These are phyloP conservation scores for Blastobotrys niveus DNA, from an alignment of 1,139 yeast genomes.

Conservation along the genomic window DNA sequence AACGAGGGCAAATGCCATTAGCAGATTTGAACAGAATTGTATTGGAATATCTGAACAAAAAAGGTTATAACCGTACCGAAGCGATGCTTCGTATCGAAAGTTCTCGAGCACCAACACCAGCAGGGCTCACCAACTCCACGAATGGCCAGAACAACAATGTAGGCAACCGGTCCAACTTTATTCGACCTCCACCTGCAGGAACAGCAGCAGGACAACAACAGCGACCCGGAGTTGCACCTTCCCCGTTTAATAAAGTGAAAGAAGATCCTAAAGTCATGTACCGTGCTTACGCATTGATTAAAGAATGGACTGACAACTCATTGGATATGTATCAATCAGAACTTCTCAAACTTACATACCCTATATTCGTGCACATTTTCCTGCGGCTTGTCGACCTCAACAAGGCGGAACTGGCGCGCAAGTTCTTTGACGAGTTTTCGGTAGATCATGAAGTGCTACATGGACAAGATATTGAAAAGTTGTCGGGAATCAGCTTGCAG, in stretches of 20 bases:
- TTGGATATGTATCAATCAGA: conserved; percentile 90
- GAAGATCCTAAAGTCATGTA: conserved; percentile 56
- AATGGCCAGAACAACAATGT: conserved; percentile 16
- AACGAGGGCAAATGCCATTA: conserved; percentile 18
- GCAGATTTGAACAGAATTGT: conserved; percentile 84
- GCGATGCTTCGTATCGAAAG: conserved; percentile 89
- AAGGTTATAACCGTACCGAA: conserved; percentile 92
- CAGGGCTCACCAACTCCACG: conserved; percentile 22
- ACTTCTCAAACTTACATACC: conserved; percentile 74
- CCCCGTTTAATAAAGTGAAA: neutral
- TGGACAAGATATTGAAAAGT: conserved; percentile 64
- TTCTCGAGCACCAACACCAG: conserved; percentile 61
- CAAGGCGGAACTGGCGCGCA: conserved; percentile 55
- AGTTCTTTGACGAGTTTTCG: conserved; percentile 68
- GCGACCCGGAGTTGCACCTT: neutral
- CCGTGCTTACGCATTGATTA: conserved; percentile 71
- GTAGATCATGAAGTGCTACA: conserved; percentile 72
- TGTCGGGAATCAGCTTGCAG: conserved; percentile 69
- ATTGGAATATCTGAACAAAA: conserved; percentile 82
- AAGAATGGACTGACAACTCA: conserved; percentile 88
- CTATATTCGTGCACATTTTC: conserved; percentile 84
- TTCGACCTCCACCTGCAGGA: too few relatives aligned
- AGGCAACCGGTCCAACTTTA: conserved; percentile 13
- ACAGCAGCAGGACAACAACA: conserved; percentile 4
- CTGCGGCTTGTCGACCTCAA: conserved; percentile 69